Evolutionary conservation across 225 moss, liverwort and hornwort genomes (phyloP), one percentile per base, ranked within the genome.

Genomic region (Sphagnum contortum): DNA sequence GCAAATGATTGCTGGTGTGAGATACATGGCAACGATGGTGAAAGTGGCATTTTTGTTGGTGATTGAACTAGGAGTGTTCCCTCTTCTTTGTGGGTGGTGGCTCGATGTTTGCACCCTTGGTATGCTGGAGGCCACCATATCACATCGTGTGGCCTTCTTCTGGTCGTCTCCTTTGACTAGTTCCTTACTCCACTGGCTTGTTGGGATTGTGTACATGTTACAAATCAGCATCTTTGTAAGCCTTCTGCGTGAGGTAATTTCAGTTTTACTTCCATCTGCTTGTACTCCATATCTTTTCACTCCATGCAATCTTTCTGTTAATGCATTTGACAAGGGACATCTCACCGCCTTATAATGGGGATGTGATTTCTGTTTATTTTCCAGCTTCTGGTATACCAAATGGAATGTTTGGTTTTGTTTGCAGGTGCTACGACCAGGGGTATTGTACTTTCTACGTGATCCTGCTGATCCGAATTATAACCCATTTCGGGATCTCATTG

Each of bases 401-500:
- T 60, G 29, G 29, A 29, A 29, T 29, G 29, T 29, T 0, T 29
- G 9, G 60, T 63, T 48, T 29, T 45, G 3, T 51, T 74, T 80
- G 63, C 83, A 96, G 96, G 92, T 98, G 61, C 90, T 98, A 62
- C 88, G 85, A 69, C 93, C 90, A 59, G 96, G 93, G 60, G 90
- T 98, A 49, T 74, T 98, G 29, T 89, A 98, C 69, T 96, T 96
- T 50, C 75, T 98, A 47, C 83, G 93, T 51, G 93, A 98, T 71
- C 96, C 96, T 8, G 87, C 96, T 55, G 96, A 93, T 86, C 96
- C 96, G 11, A 93, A 98, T 60, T 98, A 98, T 70, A 98, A 98
- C 69, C 96, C 96, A 3, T 98, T 98, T 51, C 88, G 96, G 45
- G 96, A 98, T 72, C 81, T 98, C 45, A 93, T 98, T 48, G 93